phyloP scores from a whole-genome alignment of 2,329 filamentous ascomycete genomes.

The Arthroderma sp. region DNA sequence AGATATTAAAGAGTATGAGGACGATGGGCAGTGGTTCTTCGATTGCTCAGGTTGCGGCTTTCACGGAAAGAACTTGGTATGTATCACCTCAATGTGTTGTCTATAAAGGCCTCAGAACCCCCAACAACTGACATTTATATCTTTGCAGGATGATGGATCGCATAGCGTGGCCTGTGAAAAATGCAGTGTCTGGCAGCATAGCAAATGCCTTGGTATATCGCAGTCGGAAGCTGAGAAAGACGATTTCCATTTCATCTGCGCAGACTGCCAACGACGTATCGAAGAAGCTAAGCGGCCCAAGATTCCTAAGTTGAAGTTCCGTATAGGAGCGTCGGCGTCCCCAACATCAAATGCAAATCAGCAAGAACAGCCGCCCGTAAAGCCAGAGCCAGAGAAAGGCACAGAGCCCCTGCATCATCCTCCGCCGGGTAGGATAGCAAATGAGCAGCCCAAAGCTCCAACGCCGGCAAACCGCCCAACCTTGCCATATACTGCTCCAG shows the following conservation, averaged over 20 bases:
- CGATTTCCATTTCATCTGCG: conserved; percentile 79
- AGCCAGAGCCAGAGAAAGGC: too few species aligned
- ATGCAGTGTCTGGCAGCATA: conserved; percentile 95
- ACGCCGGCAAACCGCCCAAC: too few species aligned
- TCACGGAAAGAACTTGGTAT: conserved; percentile 63
- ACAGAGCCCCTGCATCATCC: too few species aligned
- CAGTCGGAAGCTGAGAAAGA: conserved; percentile 67
- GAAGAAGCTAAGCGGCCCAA: conserved; percentile 50
- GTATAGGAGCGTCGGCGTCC: conserved; percentile 38
- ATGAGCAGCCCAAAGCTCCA: too few species aligned
- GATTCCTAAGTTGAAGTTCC: conserved; percentile 48
- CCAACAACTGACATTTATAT: not conserved
- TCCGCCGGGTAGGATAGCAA: too few species aligned
- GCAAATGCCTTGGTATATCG: conserved; percentile 72
- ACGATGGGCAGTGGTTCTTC: conserved; percentile 82
- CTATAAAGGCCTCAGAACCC: conserved; percentile 13
- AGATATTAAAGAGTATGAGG: conserved; percentile 58
- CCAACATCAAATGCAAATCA: conserved; percentile 19
- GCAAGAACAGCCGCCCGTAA: too few species aligned
- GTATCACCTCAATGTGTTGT: conserved; percentile 11
- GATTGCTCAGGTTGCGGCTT: conserved; percentile 81
- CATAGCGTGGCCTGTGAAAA: conserved; percentile 88
- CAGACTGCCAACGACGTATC: conserved; percentile 57
- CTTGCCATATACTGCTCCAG: too few species aligned
- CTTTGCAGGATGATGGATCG: conserved; percentile 63